Conservation (phyloP, 345 rosid species). For the Salix arbutifolia region DNA sequence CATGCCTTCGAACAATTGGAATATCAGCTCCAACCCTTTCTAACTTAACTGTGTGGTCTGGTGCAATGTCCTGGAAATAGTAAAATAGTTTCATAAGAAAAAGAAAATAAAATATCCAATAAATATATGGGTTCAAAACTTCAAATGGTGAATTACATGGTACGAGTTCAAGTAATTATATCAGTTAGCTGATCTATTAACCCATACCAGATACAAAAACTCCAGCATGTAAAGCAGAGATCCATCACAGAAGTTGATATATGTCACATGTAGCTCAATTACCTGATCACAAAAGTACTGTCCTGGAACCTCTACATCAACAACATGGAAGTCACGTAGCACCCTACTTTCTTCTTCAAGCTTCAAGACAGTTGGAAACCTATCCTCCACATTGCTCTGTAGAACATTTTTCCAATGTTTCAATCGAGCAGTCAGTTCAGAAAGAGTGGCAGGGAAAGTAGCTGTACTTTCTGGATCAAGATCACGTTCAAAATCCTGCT, state of each 20-base stretch:
- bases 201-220: background rate
- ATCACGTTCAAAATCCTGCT: constrained; percentile 94
- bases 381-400: constrained; percentile 96
- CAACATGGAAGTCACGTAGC: constrained; percentile 86
- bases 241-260: background rate
- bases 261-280: background rate
- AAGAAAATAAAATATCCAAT: background rate
- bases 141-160: background rate
- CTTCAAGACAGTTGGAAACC: constrained; percentile 91
- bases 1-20: constrained; percentile 96
- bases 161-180: background rate
- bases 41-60: constrained; percentile 87
- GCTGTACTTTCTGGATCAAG: constrained; percentile 92
- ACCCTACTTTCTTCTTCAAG: constrained; percentile 97
- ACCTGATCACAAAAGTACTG: constrained; percentile 98
- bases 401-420: constrained; percentile 97
- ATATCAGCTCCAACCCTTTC: constrained; percentile 94
- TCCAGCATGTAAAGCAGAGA: background rate
- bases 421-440: constrained; percentile 80
- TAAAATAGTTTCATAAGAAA: background rate
- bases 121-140: background rate
- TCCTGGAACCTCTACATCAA: constrained; percentile 99
- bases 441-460: constrained; percentile 90
- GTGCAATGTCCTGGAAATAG: constrained; percentile 73
- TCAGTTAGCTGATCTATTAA: background rate